phyloP scores from a whole-genome alignment of 768 basidiomycete species.

The Rossbeevera mucosa region DNA sequence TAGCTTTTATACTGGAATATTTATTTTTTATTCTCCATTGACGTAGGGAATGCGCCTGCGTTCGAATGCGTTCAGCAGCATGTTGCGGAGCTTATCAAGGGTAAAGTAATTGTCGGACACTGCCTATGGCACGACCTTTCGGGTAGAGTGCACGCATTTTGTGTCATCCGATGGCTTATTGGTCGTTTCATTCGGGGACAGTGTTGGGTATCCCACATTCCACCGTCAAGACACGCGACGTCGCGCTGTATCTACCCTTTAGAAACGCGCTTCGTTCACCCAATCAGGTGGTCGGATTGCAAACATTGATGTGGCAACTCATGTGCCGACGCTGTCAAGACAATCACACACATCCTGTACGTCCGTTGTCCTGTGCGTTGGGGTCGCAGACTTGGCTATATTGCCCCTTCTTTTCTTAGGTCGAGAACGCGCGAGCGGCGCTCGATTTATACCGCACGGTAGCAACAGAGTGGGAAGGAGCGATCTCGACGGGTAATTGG shows the following conservation, averaged over 20 bases:
- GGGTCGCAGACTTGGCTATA: slow-evolving; percentile 4
- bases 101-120: slow-evolving; percentile 72
- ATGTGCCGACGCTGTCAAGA: slow-evolving; percentile 78
- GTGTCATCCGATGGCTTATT: slow-evolving; percentile 8
- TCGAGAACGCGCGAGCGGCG: slow-evolving; percentile 69
- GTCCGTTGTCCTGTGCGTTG: slow-evolving; percentile 25
- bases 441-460: slow-evolving; percentile 53
- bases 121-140: slow-evolving; percentile 78
- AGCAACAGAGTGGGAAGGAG: slow-evolving; percentile 60
- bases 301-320: slow-evolving; percentile 77
- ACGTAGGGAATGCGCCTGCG: slow-evolving; percentile 36
- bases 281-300: slow-evolving; percentile 66
- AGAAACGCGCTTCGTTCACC: slow-evolving; percentile 63
- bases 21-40: not conserved
- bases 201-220: slow-evolving; percentile 80
- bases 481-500: slow-evolving; percentile 61
- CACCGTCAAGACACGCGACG: slow-evolving; percentile 73
- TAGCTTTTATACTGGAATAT: not conserved
- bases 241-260: slow-evolving; percentile 77
- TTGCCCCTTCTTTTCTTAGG: slow-evolving; percentile 34
- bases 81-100: slow-evolving; percentile 62
- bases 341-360: slow-evolving; percentile 65
- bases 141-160: slow-evolving; percentile 38
- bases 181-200: slow-evolving; percentile 23
- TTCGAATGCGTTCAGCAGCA: slow-evolving; percentile 65